Evolutionary conservation across 495 filamentous ascomycete genomes (phyloP), one percentile per base, ranked within the genome.

Genomic region (Neurospora africana): DNA sequence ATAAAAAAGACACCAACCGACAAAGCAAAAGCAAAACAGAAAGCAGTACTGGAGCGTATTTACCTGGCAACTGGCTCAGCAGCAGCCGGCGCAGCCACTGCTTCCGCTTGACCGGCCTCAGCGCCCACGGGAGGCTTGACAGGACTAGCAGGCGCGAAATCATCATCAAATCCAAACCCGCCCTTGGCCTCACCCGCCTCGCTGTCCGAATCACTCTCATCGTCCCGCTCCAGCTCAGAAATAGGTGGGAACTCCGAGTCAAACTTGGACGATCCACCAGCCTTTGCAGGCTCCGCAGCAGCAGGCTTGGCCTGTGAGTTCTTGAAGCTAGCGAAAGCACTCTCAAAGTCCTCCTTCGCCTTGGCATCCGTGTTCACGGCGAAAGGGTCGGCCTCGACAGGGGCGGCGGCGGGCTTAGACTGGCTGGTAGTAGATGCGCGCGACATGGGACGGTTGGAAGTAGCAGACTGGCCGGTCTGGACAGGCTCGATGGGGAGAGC

Each of bases 121-220:
- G 69, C 33, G 41, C 78, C 75, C 41, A 78, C 76, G 5, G 75
- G 72, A 1, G 71, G 40, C 77, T 81, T 84, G 33, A 76, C 69
- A 23, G 93, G 91, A 33, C 89, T 91, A 21, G 86, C 86, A 65
- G 92, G 88, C 4, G 92, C 90, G 76, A 98, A 98, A 76, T 97
- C 90, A 78, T 99, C 95, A 71, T 94, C 94, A 77, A 98, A 99
- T 0, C 94, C 92, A 76, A 98, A 98, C 76, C 97, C 90, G 77
- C 98, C 92, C 77, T 81, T 84, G n/a, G 97, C 98, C 0, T 94
- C 92, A 61, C 84, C 89, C 47, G 92, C 75, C 41, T 87, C 92
- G 75, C 87, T 90, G n/a, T 90, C 93, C 72, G 91, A 93, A 40
- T 94, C 93, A 3, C 82, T 65, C 27, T 72, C 92, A 89, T 79